A percentile compares a stretch with the other conserved stretches of the same genome.
Conservation (phyloP, 2,329 filamentous ascomycete genomes). For the Penicillium capsulatum region DNA sequence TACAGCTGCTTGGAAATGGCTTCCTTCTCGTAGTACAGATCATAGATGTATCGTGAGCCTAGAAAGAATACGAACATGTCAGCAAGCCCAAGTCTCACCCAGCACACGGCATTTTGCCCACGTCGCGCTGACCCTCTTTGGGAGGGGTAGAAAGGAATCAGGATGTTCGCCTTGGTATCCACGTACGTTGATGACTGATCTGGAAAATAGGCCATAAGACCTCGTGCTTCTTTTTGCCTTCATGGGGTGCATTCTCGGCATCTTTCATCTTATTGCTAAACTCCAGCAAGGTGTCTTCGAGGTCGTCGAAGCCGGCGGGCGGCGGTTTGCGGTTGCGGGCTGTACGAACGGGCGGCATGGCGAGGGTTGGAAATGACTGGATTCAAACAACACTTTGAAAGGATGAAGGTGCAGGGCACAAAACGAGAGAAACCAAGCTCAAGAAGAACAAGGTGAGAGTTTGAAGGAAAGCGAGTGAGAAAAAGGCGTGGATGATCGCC, state of each 20-base stretch:
- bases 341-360: constrained; percentile 60
- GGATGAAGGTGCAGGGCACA: not conserved
- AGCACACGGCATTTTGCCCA: too few relatives aligned
- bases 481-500: constrained; percentile 3
- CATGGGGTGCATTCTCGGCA: constrained; percentile 79
- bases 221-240: constrained; percentile 82
- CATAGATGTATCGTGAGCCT: constrained; percentile 85
- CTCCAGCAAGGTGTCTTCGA: constrained; percentile 64
- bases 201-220: constrained; percentile 97
- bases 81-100: too few relatives aligned
- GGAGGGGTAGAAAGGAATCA: constrained; percentile 2
- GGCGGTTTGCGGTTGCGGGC: constrained; percentile 60
- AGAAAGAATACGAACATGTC: constrained; percentile 6
- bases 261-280: constrained; percentile 68
- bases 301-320: constrained; percentile 63
- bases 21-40: constrained; percentile 96
- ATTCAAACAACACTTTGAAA: not conserved
- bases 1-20: constrained; percentile 89
- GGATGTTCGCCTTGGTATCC: too few relatives aligned
- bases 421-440: not conserved
- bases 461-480: constrained; percentile 6
- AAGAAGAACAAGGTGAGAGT: not conserved
- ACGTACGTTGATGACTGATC: constrained; percentile 82
- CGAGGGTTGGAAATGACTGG: constrained; percentile 1
- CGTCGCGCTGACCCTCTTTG: not conserved